phyloP scores from a whole-genome alignment of 2,329 filamentous ascomycete genomes.

The Colletotrichum eremochloae region DNA sequence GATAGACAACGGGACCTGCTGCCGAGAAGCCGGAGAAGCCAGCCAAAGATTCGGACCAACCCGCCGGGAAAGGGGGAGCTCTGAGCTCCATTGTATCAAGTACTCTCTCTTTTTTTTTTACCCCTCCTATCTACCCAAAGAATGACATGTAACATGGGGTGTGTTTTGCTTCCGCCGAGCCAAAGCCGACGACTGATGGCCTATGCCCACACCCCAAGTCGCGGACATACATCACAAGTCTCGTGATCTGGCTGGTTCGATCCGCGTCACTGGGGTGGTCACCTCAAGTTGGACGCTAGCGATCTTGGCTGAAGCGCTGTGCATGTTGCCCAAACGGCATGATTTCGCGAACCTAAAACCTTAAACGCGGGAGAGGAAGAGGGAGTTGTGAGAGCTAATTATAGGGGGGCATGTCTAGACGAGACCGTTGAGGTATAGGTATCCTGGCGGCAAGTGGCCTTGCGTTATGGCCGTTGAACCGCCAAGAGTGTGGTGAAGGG shows the following conservation, averaged over 20 bases:
- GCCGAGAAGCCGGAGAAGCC: background rate
- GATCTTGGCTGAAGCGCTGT: constrained; percentile 28
- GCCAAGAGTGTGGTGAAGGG: background rate
- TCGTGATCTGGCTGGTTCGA: background rate
- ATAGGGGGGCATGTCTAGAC: constrained; percentile 38
- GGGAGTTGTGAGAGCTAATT: constrained; percentile 18
- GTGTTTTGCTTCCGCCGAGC: background rate
- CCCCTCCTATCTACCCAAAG: background rate
- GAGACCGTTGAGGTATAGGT: constrained; percentile 30
- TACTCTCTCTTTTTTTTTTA: too few relatives aligned
- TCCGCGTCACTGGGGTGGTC: constrained; percentile 12
- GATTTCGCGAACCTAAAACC: constrained; percentile 25
- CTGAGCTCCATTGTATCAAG: background rate
- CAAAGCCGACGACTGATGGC: too few relatives aligned
- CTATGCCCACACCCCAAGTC: background rate
- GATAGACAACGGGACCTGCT: background rate
- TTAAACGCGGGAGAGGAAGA: background rate
- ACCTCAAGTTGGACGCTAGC: constrained; percentile 21
- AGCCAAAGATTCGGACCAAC: background rate
- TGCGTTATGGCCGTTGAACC: background rate
- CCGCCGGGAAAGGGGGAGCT: background rate
- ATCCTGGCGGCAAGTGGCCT: background rate
- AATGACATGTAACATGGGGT: background rate
- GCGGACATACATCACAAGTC: background rate
- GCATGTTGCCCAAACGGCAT: constrained; percentile 29